Conservation (phyloP, 495 filamentous ascomycete species). For the Tuber borchii region DNA sequence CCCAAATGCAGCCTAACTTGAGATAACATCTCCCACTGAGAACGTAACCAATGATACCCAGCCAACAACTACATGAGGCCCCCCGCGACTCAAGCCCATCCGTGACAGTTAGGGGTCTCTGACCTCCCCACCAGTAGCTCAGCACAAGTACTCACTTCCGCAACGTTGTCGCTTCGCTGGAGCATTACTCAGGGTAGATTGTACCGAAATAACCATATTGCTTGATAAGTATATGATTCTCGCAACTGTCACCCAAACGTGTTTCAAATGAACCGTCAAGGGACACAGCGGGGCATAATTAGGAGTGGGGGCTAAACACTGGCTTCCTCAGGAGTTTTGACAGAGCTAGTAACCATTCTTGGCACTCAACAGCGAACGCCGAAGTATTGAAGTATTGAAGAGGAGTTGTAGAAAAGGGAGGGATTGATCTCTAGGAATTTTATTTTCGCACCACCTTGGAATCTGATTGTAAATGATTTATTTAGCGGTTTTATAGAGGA, state of each 20-base stretch:
- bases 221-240: constrained; percentile 89
- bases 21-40: no score
- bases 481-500: constrained; percentile 15
- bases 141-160: no score
- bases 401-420: constrained; percentile 12
- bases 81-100: no score
- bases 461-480: constrained; percentile 21
- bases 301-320: constrained; percentile 19
- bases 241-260: constrained; percentile 57
- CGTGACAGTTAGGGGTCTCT: no score
- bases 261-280: constrained; percentile 3
- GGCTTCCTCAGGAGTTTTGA: constrained; percentile 41
- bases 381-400: constrained; percentile 12
- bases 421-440: constrained; percentile 12
- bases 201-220: constrained; percentile 88
- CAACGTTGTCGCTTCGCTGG: constrained; percentile 48
- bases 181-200: constrained; percentile 72
- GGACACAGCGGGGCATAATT: constrained; percentile 9
- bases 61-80: no score
- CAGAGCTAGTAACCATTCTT: constrained; percentile 27
- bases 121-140: no score
- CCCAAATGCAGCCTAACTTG: no score
- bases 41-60: no score
- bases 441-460: constrained; percentile 21
- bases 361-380: constrained; percentile 11